Conservation (phyloP, 2,329 filamentous ascomycete species). For the Phoma sp. region DNA sequence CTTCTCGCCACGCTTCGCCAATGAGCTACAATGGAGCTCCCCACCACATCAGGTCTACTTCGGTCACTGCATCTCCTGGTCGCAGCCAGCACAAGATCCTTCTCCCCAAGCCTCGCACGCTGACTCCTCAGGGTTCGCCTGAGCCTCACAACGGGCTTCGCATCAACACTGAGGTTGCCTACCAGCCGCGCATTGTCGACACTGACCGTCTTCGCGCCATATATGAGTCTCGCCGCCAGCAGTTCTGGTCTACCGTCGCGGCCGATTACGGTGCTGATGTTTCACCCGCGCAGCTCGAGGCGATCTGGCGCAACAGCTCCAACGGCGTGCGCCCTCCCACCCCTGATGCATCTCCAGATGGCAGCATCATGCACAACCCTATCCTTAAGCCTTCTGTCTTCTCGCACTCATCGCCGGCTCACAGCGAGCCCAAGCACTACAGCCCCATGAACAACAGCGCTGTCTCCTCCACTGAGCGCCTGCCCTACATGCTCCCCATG, state of each 20-base stretch:
- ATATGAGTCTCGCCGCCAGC: constrained; percentile 72
- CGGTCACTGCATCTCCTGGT: constrained; percentile 61
- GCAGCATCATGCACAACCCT: constrained; percentile 47
- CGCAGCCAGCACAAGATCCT: constrained; percentile 60
- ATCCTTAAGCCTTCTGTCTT: constrained; percentile 41
- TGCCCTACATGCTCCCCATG: constrained; percentile 49
- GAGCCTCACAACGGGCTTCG: constrained; percentile 51
- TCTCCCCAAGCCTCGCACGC: constrained; percentile 68
- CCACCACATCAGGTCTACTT: constrained; percentile 41
- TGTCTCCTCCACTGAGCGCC: constrained; percentile 43
- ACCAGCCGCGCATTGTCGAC: constrained; percentile 62
- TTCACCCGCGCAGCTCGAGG: constrained; percentile 70
- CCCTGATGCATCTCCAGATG: constrained; percentile 49
- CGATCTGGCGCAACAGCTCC: constrained; percentile 64
- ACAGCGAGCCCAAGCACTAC: constrained; percentile 42
- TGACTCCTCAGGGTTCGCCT: constrained; percentile 48
- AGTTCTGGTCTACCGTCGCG: constrained; percentile 77
- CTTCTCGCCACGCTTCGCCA: constrained; percentile 51
- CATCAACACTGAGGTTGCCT: constrained; percentile 54
- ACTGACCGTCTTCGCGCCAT: constrained; percentile 72
- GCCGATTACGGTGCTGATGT: constrained; percentile 72
- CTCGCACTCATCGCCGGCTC: constrained; percentile 40
- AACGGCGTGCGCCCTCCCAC: constrained; percentile 46
- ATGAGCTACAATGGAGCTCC: constrained; percentile 54
- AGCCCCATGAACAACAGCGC: constrained; percentile 44